Base-by-base conservation (phyloP, 2,329 filamentous ascomycete species). In the Sclerotinia borealis region DNA sequence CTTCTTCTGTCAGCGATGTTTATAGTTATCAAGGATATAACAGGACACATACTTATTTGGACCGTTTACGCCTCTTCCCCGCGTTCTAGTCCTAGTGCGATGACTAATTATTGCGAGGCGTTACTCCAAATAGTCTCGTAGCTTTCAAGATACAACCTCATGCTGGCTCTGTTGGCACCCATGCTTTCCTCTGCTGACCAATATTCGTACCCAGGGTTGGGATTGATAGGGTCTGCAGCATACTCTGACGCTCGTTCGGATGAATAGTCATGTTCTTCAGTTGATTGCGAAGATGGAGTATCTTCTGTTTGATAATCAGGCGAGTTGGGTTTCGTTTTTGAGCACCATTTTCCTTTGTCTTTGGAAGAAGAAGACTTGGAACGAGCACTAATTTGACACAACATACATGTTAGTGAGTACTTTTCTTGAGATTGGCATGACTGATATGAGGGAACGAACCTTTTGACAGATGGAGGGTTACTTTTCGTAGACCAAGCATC, bases 401-500 rank as follows among this genome's bases (percentile, higher is more conserved):
- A 15, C 5, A 2, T 27, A 22, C 15, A 25, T 29, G 34, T 62
- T 25, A 58, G 39, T 37, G 19, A 39, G 15, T 48, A 10, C 17
- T 36, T 29, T 25, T 36, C 27, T 17, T 25, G 49, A n/a, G n/a
- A 22, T 29, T 11, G 27, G n/a, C 17, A 22, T 36, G 7, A 19
- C 15, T 49, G 8, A 49, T 29, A 19, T n/a, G 15, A 27, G 31
- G 17, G 22, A 27, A n/a, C 34, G 17, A 58, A 62, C 51, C 49
- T 34, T 6, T 62, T 39, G 27, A 39, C 41, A 58, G 60, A 62
- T n/a, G 41, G 41, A 34, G 22, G 13, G 22, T 39, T 62, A 15
- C 34, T 58, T 25, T 22, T n/a, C 1, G 51, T 58, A 19, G 60
- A 62, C 51, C 51, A 58, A 34, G 51, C 17, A 37, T 62, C 34